These are phyloP conservation scores for Skeletonema menzelii DNA, from an alignment of 108 stramenopile species.

Conservation along the genomic window DNA sequence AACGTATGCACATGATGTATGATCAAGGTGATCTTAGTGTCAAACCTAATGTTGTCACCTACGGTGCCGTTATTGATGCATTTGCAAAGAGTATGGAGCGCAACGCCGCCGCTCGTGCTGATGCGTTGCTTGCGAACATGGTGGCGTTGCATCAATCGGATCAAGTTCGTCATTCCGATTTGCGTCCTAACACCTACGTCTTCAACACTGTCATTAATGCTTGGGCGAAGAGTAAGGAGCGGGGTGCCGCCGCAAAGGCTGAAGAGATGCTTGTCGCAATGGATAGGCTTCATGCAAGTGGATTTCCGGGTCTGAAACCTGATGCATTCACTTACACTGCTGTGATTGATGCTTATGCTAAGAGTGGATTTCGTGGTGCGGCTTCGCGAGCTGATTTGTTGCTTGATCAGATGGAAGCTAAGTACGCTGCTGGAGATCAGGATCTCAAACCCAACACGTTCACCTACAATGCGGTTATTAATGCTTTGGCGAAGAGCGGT, in stretches of 20 bases:
- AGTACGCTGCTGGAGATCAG: constrained; percentile 77
- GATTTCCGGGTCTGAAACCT: constrained; percentile 80
- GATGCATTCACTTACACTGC: constrained; percentile 88
- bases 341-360: constrained; percentile 82
- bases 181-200: constrained; percentile 81
- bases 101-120: constrained; percentile 79
- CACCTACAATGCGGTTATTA: constrained; percentile 84
- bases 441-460: constrained; percentile 82
- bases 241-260: constrained; percentile 81
- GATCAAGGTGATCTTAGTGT: constrained; percentile 56
- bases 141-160: constrained; percentile 76
- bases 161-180: constrained; percentile 65
- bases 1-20: constrained; percentile 65
- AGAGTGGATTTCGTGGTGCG: constrained; percentile 84
- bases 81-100: constrained; percentile 80
- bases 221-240: constrained; percentile 56
- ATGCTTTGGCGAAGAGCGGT: constrained; percentile 73
- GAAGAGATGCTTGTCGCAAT: constrained; percentile 88
- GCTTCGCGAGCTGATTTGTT: constrained; percentile 79
- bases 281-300: constrained; percentile 70
- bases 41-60: constrained; percentile 71
- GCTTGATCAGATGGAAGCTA: constrained; percentile 86
- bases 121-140: constrained; percentile 77
- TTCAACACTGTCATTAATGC: constrained; percentile 85
- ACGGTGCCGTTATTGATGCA: constrained; percentile 81